Conservation (phyloP, 2,329 filamentous ascomycete species). For the Colletotrichum somersetense region DNA sequence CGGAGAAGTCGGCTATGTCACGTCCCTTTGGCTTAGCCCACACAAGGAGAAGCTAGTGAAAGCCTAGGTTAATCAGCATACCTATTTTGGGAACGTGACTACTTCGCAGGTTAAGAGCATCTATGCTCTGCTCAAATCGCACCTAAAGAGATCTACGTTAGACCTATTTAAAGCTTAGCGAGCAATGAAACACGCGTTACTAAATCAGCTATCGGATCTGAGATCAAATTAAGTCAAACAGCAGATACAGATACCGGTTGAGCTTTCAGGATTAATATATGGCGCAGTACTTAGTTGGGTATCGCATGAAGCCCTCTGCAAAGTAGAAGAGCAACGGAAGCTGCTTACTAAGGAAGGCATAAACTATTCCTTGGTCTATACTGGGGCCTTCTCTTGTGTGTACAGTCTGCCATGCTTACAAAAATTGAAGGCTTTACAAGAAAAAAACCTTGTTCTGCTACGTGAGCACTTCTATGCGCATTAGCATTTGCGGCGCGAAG, state of each 20-base stretch:
- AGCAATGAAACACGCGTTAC: constrained; percentile 32
- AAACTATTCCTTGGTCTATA: constrained; percentile 38
- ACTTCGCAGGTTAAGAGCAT: constrained; percentile 42
- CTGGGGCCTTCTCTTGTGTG: constrained; percentile 33
- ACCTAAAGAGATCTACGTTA: constrained; percentile 34
- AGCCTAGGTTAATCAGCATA: constrained; percentile 42
- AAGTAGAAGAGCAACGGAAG: constrained; percentile 41
- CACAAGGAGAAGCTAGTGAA: constrained; percentile 45
- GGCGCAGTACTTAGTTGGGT: constrained; percentile 29
- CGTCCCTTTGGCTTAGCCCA: constrained; percentile 39
- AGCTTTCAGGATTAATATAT: constrained; percentile 25
- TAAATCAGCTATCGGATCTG: constrained; percentile 28
- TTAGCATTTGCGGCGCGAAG: constrained; percentile 38
- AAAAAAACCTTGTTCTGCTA: constrained; percentile 31
- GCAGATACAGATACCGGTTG: constrained; percentile 24
- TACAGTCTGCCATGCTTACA: constrained; percentile 35
- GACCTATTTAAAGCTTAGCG: constrained; percentile 33
- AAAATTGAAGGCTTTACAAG: constrained; percentile 28
- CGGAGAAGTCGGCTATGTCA: constrained; percentile 44
- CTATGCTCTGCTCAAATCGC: constrained; percentile 39
- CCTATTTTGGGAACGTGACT: constrained; percentile 43
- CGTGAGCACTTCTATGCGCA: constrained; percentile 41
- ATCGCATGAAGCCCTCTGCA: constrained; percentile 43
- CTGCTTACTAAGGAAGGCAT: constrained; percentile 24
- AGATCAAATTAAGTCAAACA: constrained; percentile 27